Evolutionary conservation across 2,329 filamentous ascomycete genomes (phyloP).

Genomic region (Colletotrichum sp.): DNA sequence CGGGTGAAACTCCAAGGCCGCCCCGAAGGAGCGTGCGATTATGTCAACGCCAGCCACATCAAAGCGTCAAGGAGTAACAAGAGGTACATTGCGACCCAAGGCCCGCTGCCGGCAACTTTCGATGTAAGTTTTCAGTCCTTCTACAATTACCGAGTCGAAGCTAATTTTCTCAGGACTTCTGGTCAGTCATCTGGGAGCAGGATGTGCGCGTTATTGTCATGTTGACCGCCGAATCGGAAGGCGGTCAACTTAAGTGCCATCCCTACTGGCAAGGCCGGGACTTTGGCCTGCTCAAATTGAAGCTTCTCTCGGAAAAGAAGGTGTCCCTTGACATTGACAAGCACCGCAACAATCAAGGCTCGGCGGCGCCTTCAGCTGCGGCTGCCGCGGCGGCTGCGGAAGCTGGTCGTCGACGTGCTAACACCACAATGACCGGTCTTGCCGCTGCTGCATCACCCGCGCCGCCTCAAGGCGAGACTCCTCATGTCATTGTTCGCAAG

Average conservation of each 20-base stretch:
- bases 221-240: slow-evolving; percentile 93
- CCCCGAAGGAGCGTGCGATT: slow-evolving; percentile 77
- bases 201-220: slow-evolving; percentile 95
- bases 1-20: slow-evolving; percentile 80
- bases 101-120: slow-evolving; percentile 90
- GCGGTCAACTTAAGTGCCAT: slow-evolving; percentile 93
- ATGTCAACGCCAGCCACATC: slow-evolving; percentile 92
- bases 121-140: slow-evolving; percentile 63
- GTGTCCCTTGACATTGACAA: slow-evolving; percentile 76
- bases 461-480: slow-evolving; percentile 57
- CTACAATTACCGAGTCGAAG: background rate
- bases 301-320: slow-evolving; percentile 80
- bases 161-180: slow-evolving; percentile 75
- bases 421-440: slow-evolving; percentile 34
- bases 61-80: slow-evolving; percentile 84
- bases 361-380: slow-evolving; percentile 18
- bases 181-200: slow-evolving; percentile 97
- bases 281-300: slow-evolving; percentile 80
- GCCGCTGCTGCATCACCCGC: slow-evolving; percentile 26
- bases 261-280: slow-evolving; percentile 85
- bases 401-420: slow-evolving; percentile 31
- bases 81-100: slow-evolving; percentile 94
- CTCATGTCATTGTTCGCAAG: slow-evolving; percentile 84
- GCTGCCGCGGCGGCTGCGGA: background rate
- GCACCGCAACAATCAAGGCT: slow-evolving; percentile 37